A percentile compares a stretch with the other conserved stretches of the same genome.
These are phyloP conservation scores for Populus deltoides DNA, from an alignment of 345 rosid genomes.

Conservation along the genomic window DNA sequence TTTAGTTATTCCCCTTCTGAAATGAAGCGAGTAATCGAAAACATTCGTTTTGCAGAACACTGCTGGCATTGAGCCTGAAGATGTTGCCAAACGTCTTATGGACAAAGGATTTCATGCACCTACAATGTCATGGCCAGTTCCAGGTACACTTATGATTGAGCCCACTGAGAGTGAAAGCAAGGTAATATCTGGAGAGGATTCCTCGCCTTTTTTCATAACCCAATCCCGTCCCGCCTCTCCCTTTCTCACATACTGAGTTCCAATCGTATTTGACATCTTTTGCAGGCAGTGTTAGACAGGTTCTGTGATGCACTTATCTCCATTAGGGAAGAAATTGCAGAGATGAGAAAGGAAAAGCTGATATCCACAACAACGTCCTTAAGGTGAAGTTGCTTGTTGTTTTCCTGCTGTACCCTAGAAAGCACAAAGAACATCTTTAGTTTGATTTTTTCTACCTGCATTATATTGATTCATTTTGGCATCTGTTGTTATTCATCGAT, in stretches of 20 bases:
- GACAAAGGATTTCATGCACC: slow-evolving; percentile 97
- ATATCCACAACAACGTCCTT: slow-evolving; percentile 82
- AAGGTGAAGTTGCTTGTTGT: slow-evolving; percentile 50
- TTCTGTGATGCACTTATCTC: slow-evolving; percentile 95
- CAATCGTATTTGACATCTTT: background rate
- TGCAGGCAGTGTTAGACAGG: slow-evolving; percentile 96
- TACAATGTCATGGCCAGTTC: slow-evolving; percentile 99
- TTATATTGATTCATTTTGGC: background rate
- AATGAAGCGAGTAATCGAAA: slow-evolving; percentile 7
- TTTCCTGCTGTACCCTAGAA: background rate
- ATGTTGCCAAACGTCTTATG: slow-evolving; percentile 95
- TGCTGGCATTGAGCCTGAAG: slow-evolving; percentile 94
- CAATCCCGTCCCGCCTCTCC: background rate
- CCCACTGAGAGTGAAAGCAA: slow-evolving; percentile 99
- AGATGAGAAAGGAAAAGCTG: slow-evolving; percentile 91
- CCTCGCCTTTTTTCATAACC: background rate
- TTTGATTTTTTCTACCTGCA: background rate
- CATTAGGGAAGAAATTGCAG: slow-evolving; percentile 88
- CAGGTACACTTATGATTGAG: slow-evolving; percentile 97
- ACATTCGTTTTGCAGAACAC: slow-evolving; percentile 50
- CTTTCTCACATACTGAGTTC: background rate
- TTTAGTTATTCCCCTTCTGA: background rate
- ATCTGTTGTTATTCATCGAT: background rate
- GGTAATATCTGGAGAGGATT: slow-evolving; percentile 37
- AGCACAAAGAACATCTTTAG: background rate